A percentile compares a stretch with the other conserved stretches of the same genome.
Evolutionary conservation across 208 protist genomes (phyloP).

Genomic region (Strigomonas culicis): DNA sequence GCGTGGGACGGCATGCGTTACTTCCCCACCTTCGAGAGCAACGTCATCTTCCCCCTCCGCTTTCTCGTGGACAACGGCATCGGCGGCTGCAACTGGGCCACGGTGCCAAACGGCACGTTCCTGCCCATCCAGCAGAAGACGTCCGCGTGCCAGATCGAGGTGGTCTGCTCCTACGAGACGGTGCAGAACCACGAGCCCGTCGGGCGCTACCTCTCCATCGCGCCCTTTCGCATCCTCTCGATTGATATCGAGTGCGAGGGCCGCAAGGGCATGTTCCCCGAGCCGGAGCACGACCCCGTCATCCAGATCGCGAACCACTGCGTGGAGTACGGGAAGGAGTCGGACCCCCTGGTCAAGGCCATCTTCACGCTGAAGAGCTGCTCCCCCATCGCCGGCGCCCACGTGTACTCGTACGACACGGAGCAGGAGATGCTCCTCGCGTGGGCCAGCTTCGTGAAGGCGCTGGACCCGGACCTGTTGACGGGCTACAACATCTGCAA

Average conservation of each 20-base stretch:
- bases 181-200: constrained; percentile 83
- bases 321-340: constrained; percentile 81
- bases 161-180: constrained; percentile 84
- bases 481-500: constrained; percentile 99
- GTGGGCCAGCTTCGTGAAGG: constrained; percentile 84
- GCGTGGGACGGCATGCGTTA: constrained; percentile 69
- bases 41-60: constrained; percentile 97
- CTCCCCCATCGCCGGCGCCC: constrained; percentile 93
- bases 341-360: constrained; percentile 55
- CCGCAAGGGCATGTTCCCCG: constrained; percentile 97
- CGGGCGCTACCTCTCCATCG: constrained; percentile 94
- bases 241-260: constrained; percentile 99
- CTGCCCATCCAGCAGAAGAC: constrained; percentile 28
- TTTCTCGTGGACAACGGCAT: constrained; percentile 99
- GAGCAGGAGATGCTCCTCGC: constrained; percentile 94
- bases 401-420: constrained; percentile 92
- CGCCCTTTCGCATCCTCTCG: constrained; percentile 98
- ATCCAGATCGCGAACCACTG: constrained; percentile 99
- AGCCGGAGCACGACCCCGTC: constrained; percentile 98
- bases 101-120: constrained; percentile 78
- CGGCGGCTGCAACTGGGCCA: constrained; percentile 94
- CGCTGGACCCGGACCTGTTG: constrained; percentile 93
- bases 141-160: constrained; percentile 90
- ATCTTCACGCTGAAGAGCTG: constrained; percentile 96
- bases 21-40: constrained; percentile 98